Base-by-base conservation (phyloP, 495 filamentous ascomycete species). In the Penicillium turbatum region DNA sequence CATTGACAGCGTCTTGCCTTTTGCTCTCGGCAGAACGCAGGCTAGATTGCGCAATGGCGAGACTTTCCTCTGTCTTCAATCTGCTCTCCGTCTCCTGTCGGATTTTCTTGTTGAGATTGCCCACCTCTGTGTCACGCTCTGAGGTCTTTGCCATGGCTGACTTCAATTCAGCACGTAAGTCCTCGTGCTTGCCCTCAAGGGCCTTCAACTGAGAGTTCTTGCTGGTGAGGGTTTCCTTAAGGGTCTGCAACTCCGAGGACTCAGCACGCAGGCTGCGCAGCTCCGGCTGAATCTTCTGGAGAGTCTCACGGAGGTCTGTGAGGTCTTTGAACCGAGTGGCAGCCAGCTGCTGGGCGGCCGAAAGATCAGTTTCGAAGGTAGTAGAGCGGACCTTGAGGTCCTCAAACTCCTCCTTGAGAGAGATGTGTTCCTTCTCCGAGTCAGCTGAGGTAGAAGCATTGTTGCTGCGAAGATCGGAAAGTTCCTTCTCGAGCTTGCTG, bases 281-380 rank as follows among this genome's bases (percentile, higher is more conserved):
- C 67, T 98, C 93, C 1, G 91, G 88, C 56, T 97, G 90, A 9
- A 86, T 74, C 62, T 92, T 95, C 47, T 92, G 86, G 9, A 96
- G 72, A 8, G 89, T 80, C 32, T 89, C 84, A 29, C 85, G 74
- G 39, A 93, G 70, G 34, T 95, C 88, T 0, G 85, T 87, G 2
- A 96, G 71, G 51, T 96, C 91, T 63, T 92, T 95, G 72, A 90
- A 97, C 8, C 95, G 80, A 26, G 82, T 82, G 41, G 90, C 82
- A 1, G 93, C 90, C 16, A 97, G 74, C 64, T 95, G 84, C 61
- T 97, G 80, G 0, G 90, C 86, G 8, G 91, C 92, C 1, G 85
- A 86, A 12, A 97, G 79, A 66, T 98, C 92, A 3, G 85, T 89
- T 55, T 95, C 84, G 9, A 97, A 67, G 0, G 82, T 81, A 4